These are phyloP conservation scores for Ogataea nitratoaversa DNA, from an alignment of 805 yeast genomes.

Conservation along the genomic window DNA sequence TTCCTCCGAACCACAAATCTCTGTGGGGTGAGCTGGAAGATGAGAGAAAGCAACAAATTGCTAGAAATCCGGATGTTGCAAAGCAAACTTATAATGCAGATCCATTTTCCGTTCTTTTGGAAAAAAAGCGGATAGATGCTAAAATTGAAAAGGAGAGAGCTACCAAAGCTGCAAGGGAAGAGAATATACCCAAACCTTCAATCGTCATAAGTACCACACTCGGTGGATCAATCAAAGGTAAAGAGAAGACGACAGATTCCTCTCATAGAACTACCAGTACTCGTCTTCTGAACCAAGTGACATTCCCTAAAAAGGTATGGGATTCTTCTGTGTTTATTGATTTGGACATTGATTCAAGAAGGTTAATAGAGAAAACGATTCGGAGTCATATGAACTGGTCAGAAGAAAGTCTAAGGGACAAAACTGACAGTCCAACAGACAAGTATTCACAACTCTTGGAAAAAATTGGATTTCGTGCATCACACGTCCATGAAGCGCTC, in stretches of 20 bases:
- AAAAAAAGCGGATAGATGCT: slow-evolving; percentile 44
- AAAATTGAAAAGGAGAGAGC: slow-evolving; percentile 43
- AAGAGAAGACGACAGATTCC: too few relatives aligned
- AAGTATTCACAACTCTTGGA: slow-evolving; percentile 15
- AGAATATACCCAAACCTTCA: slow-evolving; percentile 46
- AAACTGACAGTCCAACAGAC: too few relatives aligned
- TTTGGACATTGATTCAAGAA: slow-evolving; percentile 60
- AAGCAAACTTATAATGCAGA: slow-evolving; percentile 57
- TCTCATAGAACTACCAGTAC: too few relatives aligned
- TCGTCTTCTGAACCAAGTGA: slow-evolving; percentile 10
- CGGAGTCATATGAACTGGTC: slow-evolving; percentile 56
- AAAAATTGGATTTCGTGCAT: slow-evolving; percentile 60
- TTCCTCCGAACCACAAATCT: slow-evolving; percentile 77
- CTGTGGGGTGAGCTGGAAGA: slow-evolving; percentile 74
- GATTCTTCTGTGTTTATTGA: slow-evolving; percentile 64
- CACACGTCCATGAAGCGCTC: slow-evolving; percentile 72
- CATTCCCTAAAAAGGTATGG: slow-evolving; percentile 60
- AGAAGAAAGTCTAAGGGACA: slow-evolving; percentile 19
- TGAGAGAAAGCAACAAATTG: slow-evolving; percentile 46
- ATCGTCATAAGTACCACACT: slow-evolving; percentile 31
- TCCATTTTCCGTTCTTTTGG: slow-evolving; percentile 71
- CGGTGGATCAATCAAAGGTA: neutral
- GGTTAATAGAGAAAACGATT: slow-evolving; percentile 58
- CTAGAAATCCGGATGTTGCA: slow-evolving; percentile 44
- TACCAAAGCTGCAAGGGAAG: slow-evolving; percentile 42